phyloP scores from a whole-genome alignment of 495 filamentous ascomycete species.

The Daldinia caldariorum region DNA sequence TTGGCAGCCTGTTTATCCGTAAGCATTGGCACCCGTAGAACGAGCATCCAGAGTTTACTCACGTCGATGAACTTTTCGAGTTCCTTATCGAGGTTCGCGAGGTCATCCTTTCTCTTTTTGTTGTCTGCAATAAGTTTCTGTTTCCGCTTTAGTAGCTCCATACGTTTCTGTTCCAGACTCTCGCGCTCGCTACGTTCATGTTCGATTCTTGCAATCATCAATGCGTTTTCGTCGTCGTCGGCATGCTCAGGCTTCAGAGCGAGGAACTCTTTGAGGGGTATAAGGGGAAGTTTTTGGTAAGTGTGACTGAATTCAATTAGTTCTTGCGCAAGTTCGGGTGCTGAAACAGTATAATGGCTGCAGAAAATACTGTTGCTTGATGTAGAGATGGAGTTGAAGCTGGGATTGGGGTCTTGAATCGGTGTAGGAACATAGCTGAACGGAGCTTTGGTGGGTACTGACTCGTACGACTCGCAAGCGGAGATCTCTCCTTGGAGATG shows the following conservation, averaged over 20 bases:
- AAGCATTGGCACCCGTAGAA: constrained; percentile 14
- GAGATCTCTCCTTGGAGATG: constrained; percentile 90
- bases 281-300: constrained; percentile 84
- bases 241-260: constrained; percentile 77
- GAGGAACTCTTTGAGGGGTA: constrained; percentile 85
- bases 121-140: constrained; percentile 92
- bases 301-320: constrained; percentile 70
- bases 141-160: constrained; percentile 87
- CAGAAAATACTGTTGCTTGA: constrained; percentile 10
- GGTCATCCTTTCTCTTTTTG: constrained; percentile 92
- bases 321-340: constrained; percentile 35
- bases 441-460: constrained; percentile 51
- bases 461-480: constrained; percentile 94
- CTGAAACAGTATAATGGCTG: constrained; percentile 12
- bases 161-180: constrained; percentile 84
- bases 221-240: constrained; percentile 73
- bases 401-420: constrained; percentile 9
- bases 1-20: constrained; percentile 71
- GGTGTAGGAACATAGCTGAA: constrained; percentile 1
- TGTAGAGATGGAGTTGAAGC: constrained; percentile 8
- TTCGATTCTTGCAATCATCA: constrained; percentile 92
- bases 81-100: constrained; percentile 87
- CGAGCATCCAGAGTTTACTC: constrained; percentile 33
- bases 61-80: constrained; percentile 90
- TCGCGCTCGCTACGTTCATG: constrained; percentile 89